Evolutionary conservation across 2,329 filamentous ascomycete species (phyloP).

Genomic region (Aspergillus thermomutatus): DNA sequence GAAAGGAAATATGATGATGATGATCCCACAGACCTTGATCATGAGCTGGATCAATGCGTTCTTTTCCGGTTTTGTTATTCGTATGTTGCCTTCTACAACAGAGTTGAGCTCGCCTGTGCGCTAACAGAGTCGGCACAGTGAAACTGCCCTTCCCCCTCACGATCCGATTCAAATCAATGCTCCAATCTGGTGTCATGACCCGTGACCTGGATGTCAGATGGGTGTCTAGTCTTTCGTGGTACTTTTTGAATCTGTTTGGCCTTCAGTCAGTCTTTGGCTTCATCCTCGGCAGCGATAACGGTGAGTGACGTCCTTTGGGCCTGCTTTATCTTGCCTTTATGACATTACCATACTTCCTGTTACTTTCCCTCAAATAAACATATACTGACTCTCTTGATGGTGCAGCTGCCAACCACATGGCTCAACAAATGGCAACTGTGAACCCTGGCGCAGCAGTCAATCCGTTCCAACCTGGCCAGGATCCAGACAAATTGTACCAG

Average conservation of each 20-base stretch:
- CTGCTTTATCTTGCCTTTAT: not conserved
- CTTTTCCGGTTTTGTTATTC: slow-evolving; percentile 96
- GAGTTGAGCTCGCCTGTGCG: not conserved
- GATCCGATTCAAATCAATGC: slow-evolving; percentile 99
- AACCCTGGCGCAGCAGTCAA: slow-evolving; percentile 63
- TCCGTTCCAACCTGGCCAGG: slow-evolving; percentile 87
- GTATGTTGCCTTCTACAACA: slow-evolving; percentile 50
- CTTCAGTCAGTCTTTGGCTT: slow-evolving; percentile 97
- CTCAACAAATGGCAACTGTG: slow-evolving; percentile 76
- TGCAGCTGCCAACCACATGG: slow-evolving; percentile 83
- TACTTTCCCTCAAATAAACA: not conserved
- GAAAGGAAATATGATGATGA: slow-evolving; percentile 99
- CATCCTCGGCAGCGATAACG: slow-evolving; percentile 90
- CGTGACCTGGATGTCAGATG: slow-evolving; percentile 94
- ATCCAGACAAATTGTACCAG: slow-evolving; percentile 92
- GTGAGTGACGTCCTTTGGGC: slow-evolving; percentile 51
- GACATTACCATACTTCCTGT: not conserved
- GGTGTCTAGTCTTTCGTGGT: slow-evolving; percentile 99
- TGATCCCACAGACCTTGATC: slow-evolving; percentile 96
- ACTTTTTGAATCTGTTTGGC: slow-evolving; percentile 96
- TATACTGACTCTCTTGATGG: slow-evolving; percentile 1
- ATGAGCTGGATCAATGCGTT: slow-evolving; percentile 99
- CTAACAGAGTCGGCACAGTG: slow-evolving; percentile 51
- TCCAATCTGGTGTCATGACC: slow-evolving; percentile 94
- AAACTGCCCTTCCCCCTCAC: slow-evolving; percentile 97